Evolutionary conservation across 805 yeast genomes (phyloP), one percentile per base, ranked within the genome.

Genomic region (Tetrapisispora namnaoensis): DNA sequence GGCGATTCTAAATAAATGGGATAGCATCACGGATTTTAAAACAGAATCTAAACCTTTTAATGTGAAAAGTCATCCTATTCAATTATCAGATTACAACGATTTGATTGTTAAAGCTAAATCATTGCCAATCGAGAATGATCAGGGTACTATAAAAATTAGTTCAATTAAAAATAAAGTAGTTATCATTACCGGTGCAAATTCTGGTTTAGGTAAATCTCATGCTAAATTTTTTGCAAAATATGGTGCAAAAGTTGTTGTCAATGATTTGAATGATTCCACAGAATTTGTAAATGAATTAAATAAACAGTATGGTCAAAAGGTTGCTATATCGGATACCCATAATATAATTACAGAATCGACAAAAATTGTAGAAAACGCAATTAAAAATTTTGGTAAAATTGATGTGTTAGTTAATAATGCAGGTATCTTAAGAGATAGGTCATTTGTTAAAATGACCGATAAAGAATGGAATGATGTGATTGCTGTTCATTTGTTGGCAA

Each of bases 241-340:
- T 59, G 99, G 98, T 52, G 97, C 97, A 27, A 88, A 83, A 70
- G 93, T 91, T 52, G 95, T 93, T 40, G 93, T 91, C 36, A 91
- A 93, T 65, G 98, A 91, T 66, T 82, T 91, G 54, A 76, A 71
- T 57, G 83, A 87, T 63, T 89, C 97, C 2, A 67, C 75, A 42
- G 66, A 72, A 36, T 87, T 84, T 43, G 96, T 87, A 13, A 73
- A 79, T 22, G 95, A 86, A 67, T 85, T 91, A 62, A 58, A 63
- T 46, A 73, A 69, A 56, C 69, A 73, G 46, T 76, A 76, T 18
- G 37, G 37, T 42, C 32, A 27, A 17, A 40, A 28, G 9, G 95
- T 72, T 45, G 97, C 97, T 16, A 85, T 87, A 48, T 86, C 83
- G 37, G 95, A 89, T 61, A 77, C 75, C 58, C 86, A 86, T 68